phyloP scores from a whole-genome alignment of 1,284 basidiomycete genomes.

The Leccinum angustisporum region DNA sequence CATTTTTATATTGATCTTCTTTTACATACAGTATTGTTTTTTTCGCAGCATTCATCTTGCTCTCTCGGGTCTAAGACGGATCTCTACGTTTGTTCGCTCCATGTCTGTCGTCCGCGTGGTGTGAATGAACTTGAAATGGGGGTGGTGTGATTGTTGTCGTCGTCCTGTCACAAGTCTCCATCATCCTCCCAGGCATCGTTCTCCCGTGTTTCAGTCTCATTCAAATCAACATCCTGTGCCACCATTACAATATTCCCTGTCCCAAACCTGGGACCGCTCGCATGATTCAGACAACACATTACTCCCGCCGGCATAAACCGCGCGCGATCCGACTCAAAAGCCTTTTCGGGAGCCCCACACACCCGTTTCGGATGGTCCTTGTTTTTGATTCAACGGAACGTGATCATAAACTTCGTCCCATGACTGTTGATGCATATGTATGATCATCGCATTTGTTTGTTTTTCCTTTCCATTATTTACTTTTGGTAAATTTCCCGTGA shows the following conservation, averaged over 20 bases:
- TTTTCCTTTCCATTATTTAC: conserved; percentile 23
- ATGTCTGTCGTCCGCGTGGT: conserved; percentile 17
- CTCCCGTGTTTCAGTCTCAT: conserved; percentile 20
- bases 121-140: not conserved
- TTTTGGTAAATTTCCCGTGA: conserved; percentile 14
- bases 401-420: conserved; percentile 9
- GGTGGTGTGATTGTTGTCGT: conserved; percentile 14
- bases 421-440: not conserved
- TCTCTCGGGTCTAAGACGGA: conserved; percentile 35
- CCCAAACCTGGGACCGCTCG: conserved; percentile 11
- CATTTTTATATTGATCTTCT: conserved; percentile 23
- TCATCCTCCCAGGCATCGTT: conserved; percentile 19
- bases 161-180: conserved; percentile 9
- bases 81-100: conserved; percentile 27
- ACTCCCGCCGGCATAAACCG: conserved; percentile 13
- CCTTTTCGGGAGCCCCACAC: not conserved
- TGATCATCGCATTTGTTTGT: conserved; percentile 5
- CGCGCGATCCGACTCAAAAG: not conserved
- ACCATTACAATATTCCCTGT: conserved; percentile 8
- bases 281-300: conserved; percentile 12
- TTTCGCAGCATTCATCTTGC: conserved; percentile 19
- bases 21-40: conserved; percentile 32
- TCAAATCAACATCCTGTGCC: conserved; percentile 12
- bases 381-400: not conserved
- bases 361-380: conserved; percentile 15